Conservation (phyloP, 108 stramenopile species). For the Nitzschia sp. region DNA sequence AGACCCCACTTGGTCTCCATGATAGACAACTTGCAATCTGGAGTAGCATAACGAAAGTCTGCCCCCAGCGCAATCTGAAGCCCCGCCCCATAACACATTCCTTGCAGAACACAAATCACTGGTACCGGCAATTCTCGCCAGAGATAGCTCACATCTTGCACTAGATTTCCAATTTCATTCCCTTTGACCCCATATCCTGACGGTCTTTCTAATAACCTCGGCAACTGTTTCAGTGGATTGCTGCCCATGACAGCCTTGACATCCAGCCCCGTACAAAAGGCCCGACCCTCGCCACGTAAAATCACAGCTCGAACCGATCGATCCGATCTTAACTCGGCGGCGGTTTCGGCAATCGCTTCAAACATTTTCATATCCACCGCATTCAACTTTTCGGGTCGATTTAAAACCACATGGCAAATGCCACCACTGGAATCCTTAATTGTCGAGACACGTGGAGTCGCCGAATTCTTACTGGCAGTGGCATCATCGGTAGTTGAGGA, state of each 20-base stretch:
- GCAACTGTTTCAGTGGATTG: slow-evolving; percentile 35
- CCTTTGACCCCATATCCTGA: slow-evolving; percentile 52
- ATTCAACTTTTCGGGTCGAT: slow-evolving; percentile 79
- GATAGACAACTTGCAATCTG: slow-evolving; percentile 78
- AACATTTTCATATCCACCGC: slow-evolving; percentile 81
- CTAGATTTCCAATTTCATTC: slow-evolving; percentile 69
- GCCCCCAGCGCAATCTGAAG: slow-evolving; percentile 91
- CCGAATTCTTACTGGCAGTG: too few species aligned
- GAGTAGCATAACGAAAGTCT: slow-evolving; percentile 80
- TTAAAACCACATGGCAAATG: slow-evolving; percentile 54
- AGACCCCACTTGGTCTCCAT: slow-evolving; percentile 94
- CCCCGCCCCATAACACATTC: slow-evolving; percentile 91
- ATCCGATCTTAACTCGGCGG: slow-evolving; percentile 46
- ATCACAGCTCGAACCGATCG: slow-evolving; percentile 63
- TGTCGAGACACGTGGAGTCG: slow-evolving; percentile 17
- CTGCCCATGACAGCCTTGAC: slow-evolving; percentile 48
- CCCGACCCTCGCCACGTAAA: slow-evolving; percentile 73
- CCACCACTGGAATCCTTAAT: slow-evolving; percentile 26
- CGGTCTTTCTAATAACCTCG: slow-evolving; percentile 61
- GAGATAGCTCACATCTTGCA: slow-evolving; percentile 83
- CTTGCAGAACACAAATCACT: slow-evolving; percentile 85
- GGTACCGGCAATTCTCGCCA: slow-evolving; percentile 88
- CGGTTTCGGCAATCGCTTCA: slow-evolving; percentile 73
- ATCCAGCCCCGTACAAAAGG: slow-evolving; percentile 89
- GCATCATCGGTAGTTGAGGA: too few species aligned